Conservation (phyloP, 768 basidiomycete species). For the Flagelloscypha sp. region DNA sequence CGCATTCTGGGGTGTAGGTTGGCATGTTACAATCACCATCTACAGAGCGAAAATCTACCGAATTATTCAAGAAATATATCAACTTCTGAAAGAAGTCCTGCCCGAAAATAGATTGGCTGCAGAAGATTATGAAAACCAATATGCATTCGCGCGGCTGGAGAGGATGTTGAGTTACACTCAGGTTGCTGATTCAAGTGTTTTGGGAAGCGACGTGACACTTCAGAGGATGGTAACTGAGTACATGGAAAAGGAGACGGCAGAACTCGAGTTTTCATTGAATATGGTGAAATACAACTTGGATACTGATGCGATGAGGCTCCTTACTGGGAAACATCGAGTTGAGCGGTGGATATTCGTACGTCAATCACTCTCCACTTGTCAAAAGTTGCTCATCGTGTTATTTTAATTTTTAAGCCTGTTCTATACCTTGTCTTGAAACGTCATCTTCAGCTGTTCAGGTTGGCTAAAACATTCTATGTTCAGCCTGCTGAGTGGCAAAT, state of each 20-base stretch:
- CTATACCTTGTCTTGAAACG: constrained; percentile 25
- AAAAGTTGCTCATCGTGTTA: constrained; percentile 6
- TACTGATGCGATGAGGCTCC: constrained; percentile 10
- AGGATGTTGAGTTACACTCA: constrained; percentile 14
- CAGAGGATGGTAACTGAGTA: constrained; percentile 2
- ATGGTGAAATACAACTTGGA: constrained; percentile 16
- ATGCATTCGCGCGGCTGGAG: constrained; percentile 13
- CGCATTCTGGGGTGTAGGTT: constrained; percentile 24
- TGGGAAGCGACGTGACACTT: constrained; percentile 6
- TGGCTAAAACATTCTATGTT: constrained; percentile 18
- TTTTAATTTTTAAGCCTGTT: constrained; percentile 26
- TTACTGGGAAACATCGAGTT: constrained; percentile 24
- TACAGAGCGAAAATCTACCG: constrained; percentile 13
- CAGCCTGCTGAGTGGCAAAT: constrained; percentile 20
- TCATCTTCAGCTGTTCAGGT: constrained; percentile 25
- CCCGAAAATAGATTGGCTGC: constrained; percentile 18
- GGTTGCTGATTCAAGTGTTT: constrained; percentile 1
- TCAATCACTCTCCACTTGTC: too few relatives aligned
- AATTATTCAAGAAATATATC: constrained; percentile 15
- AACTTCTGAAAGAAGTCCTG: constrained; percentile 11
- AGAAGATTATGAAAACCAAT: constrained; percentile 20
- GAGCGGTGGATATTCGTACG: constrained; percentile 20
- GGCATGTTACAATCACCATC: constrained; percentile 12
- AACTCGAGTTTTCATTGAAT: too few relatives aligned
- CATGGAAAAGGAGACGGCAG: constrained; percentile 9